These are phyloP conservation scores for Penicillium turbatum DNA, from an alignment of 495 filamentous ascomycete species.

Conservation along the genomic window DNA sequence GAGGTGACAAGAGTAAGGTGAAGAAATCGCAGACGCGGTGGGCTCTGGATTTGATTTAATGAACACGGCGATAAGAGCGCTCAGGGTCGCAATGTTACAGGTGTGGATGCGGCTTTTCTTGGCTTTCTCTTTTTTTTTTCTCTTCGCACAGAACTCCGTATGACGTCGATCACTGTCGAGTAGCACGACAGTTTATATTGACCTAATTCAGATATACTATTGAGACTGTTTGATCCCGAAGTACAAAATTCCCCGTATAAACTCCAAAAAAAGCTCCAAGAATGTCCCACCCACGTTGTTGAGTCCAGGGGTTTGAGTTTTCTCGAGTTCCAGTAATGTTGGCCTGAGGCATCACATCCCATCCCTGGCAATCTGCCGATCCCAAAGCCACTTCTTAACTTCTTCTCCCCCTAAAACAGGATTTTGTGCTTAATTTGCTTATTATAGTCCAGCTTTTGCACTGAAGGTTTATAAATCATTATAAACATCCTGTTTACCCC, in stretches of 20 bases:
- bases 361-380: constrained; percentile 1
- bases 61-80: constrained; percentile 4
- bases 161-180: constrained; percentile 22
- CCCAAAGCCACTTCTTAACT: background rate
- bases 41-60: background rate
- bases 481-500: background rate
- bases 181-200: constrained; percentile 4
- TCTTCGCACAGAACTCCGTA: constrained; percentile 8
- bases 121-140: constrained; percentile 12
- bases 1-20: background rate
- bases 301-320: constrained; percentile 5
- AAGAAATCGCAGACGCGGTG: constrained; percentile 2
- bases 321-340: constrained; percentile 14
- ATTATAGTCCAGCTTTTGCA: background rate
- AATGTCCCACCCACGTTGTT: constrained; percentile 14
- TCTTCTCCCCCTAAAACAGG: background rate
- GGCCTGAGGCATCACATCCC: constrained; percentile 13
- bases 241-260: background rate
- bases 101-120: constrained; percentile 6
- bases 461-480: background rate
- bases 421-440: background rate
- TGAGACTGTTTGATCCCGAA: no score
- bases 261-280: background rate
- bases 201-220: no score
- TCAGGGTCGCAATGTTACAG: background rate